Conservation (phyloP, 2,329 filamentous ascomycete genomes). For the Aphanoascus verrucosus region DNA sequence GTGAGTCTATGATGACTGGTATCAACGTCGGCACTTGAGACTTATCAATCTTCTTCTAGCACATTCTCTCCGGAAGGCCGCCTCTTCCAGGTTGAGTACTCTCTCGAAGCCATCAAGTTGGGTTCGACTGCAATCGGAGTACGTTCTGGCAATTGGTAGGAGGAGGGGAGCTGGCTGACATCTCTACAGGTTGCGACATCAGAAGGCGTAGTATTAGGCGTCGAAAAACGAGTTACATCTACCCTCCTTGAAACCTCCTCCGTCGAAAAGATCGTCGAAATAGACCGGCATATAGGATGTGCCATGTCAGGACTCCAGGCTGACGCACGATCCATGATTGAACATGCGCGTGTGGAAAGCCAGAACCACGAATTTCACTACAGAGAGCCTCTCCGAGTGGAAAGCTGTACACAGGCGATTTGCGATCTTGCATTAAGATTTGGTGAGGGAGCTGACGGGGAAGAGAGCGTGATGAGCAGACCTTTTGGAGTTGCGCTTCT, state of each 20-base stretch:
- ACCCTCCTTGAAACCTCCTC: constrained; percentile 95
- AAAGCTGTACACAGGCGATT: constrained; percentile 98
- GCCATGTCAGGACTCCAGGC: constrained; percentile 98
- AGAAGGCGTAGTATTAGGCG: constrained; percentile 88
- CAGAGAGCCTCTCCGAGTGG: constrained; percentile 84
- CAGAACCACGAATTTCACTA: constrained; percentile 98
- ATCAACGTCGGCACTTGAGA: constrained; percentile 11
- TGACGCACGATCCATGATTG: constrained; percentile 93
- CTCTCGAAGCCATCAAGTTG: constrained; percentile 98
- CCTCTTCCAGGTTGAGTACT: constrained; percentile 99
- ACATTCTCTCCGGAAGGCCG: constrained; percentile 99
- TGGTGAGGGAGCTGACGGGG: constrained; percentile 91
- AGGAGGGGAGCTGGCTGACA: constrained; percentile 5
- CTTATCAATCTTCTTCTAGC: constrained; percentile 40
- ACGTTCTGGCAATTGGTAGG: constrained; percentile 24
- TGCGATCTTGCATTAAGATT: constrained; percentile 94
- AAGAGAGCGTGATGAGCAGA: constrained; percentile 97
- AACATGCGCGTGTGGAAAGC: constrained; percentile 94
- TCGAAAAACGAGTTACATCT: constrained; percentile 97
- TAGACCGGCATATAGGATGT: constrained; percentile 96
- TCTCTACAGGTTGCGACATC: constrained; percentile 63
- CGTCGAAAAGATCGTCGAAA: constrained; percentile 99
- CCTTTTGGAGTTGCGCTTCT: constrained; percentile 94
- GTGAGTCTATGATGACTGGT: constrained; percentile 43
- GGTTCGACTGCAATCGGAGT: constrained; percentile 95